Evolutionary conservation across 2,329 filamentous ascomycete species (phyloP), one percentile per base, ranked within the genome.

Genomic region (Pyricularia sp.): DNA sequence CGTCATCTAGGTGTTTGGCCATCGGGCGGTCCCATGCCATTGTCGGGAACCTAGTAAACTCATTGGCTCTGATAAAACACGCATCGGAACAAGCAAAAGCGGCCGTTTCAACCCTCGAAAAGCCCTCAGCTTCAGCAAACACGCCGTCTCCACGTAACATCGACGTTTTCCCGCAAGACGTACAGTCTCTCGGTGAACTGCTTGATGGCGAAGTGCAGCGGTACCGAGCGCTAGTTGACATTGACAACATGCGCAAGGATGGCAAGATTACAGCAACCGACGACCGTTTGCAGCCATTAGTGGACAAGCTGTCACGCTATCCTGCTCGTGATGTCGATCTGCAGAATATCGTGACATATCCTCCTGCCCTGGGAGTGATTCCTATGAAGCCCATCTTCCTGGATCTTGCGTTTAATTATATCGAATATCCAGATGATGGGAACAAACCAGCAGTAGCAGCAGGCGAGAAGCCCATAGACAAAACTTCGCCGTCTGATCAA

Each of bases 361-460:
- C 95, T 14, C 94, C 94, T 1, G 91, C 89, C 76, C 81, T 97
- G 72, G 88, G 92, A 71, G 85, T 91, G 1, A 88, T 98, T 58
- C 93, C 95, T 0, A 90, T 97, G 68, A 99, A 99, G 82, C 95
- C 95, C 31, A 84, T 98, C 42, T 98, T 98, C 83, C 87, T 98
- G 70, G 95, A 99, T 76, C 90, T 97, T 9, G 95, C 95, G 11
- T 99, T 93, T 92, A 98, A 98, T 77, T 98, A 97, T 77, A 94
- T 99, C 71, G 88, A 93, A 66, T 99, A 99, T 76, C 93, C 94
- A 0, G 89, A 88, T 42, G 88, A 88, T 73, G 73, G 78, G 36
- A 76, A 77, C 3, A 66, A 66, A 25, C 11, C 50, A 17, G 28
- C 23, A 33, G 23, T 7, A 73, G 78, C 70, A 74, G 73, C 68